phyloP scores from a whole-genome alignment of 495 filamentous ascomycete genomes.

The Schizothecium vesticola region DNA sequence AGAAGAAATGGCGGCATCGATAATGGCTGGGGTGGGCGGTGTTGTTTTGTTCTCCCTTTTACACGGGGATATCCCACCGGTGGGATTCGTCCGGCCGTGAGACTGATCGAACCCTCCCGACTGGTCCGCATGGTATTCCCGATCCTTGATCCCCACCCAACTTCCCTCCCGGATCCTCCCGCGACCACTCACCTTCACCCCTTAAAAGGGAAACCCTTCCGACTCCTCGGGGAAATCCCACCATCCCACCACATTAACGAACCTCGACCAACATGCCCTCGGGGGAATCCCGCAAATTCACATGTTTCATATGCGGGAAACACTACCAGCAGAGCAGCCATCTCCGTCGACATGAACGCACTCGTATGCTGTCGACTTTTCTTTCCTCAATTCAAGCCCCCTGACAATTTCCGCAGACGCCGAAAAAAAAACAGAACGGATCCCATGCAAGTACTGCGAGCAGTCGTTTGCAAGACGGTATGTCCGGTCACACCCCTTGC shows the following conservation, averaged over 20 bases:
- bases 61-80: not conserved
- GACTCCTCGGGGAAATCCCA: not conserved
- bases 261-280: not conserved
- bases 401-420: not conserved
- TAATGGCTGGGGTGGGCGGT: not conserved
- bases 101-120: not conserved
- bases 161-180: not conserved
- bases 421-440: not conserved
- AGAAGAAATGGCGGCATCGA: not conserved
- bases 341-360: not conserved
- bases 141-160: not conserved
- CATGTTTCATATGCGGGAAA: not conserved
- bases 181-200: not conserved
- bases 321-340: not conserved
- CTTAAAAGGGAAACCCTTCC: not conserved
- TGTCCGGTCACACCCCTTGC: not conserved
- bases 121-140: not conserved
- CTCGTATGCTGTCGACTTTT: not conserved
- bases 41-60: not conserved
- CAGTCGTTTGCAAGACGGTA: not conserved
- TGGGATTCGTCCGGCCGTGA: not conserved
- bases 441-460: not conserved
- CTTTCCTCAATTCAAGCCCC: not conserved
- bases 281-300: not conserved
- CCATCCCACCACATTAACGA: not conserved